Percentiles rank a stretch among this genome's conserved stretches.
Evolutionary conservation across 83 land plant genomes (phyloP).

Genomic region (Picea engelmannii): DNA sequence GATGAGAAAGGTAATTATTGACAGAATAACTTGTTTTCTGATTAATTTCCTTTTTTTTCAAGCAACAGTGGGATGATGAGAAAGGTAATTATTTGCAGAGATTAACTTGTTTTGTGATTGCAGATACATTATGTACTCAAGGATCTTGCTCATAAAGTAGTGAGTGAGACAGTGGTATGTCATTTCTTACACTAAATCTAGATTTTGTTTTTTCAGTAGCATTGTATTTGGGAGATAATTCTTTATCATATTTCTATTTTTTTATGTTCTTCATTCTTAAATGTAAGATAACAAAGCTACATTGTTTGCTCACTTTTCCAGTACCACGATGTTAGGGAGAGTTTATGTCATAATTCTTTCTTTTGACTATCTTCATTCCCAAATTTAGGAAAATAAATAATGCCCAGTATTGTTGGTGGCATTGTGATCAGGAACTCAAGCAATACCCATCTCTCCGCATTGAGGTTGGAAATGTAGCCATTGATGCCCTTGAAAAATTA

Average conservation of each 20-base stretch:
- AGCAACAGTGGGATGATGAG: no score
- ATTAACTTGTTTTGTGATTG: conserved; percentile 4
- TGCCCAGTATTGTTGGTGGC: no score
- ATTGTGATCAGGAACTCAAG: conserved; percentile 64
- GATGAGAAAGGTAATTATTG: no score
- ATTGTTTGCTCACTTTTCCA: background rate
- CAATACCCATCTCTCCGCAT: conserved; percentile 76
- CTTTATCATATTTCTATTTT: no score
- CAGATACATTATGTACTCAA: conserved; percentile 78
- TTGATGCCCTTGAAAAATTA: conserved; percentile 69
- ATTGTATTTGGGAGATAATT: background rate
- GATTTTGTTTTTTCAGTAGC: background rate
- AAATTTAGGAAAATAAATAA: background rate
- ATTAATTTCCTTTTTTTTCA: no score
- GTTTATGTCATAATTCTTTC: background rate
- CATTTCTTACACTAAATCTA: background rate
- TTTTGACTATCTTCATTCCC: background rate
- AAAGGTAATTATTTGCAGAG: background rate
- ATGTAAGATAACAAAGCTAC: no score
- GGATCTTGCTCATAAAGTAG: conserved; percentile 70
- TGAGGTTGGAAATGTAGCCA: conserved; percentile 71
- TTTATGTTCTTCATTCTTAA: no score
- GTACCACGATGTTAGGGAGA: background rate
- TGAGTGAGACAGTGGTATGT: conserved; percentile 68
- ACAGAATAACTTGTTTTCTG: no score